Evolutionary conservation across 2,329 filamentous ascomycete genomes (phyloP).

Genomic region (Fusarium tupiense): DNA sequence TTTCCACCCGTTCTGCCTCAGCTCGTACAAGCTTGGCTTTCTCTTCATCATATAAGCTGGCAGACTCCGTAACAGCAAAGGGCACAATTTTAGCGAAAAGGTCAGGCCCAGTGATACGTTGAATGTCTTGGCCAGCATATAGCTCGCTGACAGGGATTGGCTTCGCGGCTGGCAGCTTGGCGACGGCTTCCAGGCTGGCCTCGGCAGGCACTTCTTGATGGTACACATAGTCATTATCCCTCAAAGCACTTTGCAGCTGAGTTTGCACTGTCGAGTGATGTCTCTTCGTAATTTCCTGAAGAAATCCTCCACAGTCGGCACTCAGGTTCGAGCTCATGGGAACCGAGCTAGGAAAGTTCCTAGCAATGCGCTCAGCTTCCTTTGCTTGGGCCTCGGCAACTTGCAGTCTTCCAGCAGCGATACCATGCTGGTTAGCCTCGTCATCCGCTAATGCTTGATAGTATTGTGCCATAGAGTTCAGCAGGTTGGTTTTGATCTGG

Average conservation of each 20-base stretch:
- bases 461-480: conserved; percentile 89
- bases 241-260: conserved; percentile 77
- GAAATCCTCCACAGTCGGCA: conserved; percentile 76
- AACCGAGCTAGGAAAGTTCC: conserved; percentile 81
- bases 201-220: conserved; percentile 91
- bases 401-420: conserved; percentile 84
- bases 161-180: conserved; percentile 94
- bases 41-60: conserved; percentile 97
- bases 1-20: conserved; percentile 92
- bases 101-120: conserved; percentile 95
- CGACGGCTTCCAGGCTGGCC: conserved; percentile 80
- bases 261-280: conserved; percentile 84
- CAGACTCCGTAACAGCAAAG: conserved; percentile 94
- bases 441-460: conserved; percentile 93
- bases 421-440: conserved; percentile 86
- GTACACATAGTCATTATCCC: conserved; percentile 99
- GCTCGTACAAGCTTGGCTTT: conserved; percentile 95
- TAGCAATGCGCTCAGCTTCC: conserved; percentile 80
- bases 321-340: conserved; percentile 85
- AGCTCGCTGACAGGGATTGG: conserved; percentile 96
- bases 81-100: conserved; percentile 97
- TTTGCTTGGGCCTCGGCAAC: conserved; percentile 81
- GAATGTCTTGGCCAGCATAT: conserved; percentile 96
- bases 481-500: conserved; percentile 82
- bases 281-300: conserved; percentile 85